Evolutionary conservation across 495 filamentous ascomycete species (phyloP), one percentile per base, ranked within the genome.

Genomic region (Parmelia sp.): DNA sequence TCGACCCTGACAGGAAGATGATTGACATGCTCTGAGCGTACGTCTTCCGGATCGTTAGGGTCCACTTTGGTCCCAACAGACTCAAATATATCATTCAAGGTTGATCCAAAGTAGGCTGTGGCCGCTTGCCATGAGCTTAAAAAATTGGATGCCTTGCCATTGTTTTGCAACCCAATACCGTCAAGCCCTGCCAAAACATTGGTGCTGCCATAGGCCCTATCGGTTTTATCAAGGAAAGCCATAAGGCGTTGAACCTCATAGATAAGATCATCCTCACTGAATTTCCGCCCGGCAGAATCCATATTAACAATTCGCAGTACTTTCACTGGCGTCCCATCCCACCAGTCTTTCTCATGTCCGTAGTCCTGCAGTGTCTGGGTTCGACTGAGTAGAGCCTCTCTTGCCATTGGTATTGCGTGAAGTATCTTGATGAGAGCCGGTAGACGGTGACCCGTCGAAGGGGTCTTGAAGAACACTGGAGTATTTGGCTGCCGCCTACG

Each of bases 351-450:
- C 64, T 89, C 80, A 62, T 82, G 75, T 1, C 88, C 88, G 66
- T 94, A 95, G 60, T 86, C 82, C 6, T 77, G 74, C 15, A 85
- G 77, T 37, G 74, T 62, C 42, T 76, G 69, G 66, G 78, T 71
- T 44, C 80, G 74, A 27, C 81, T 77, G 19, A 96, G 77, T 37
- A 97, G 79, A 11, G 86, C 81, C 68, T 94, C 90, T 57, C 91
- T 82, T 19, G 86, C 86, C 45, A 86, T 76, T n/a, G 92, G 92
- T 62, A 97, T 93, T 49, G 86, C 79, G 70, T 93, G 89, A n/a
- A 90, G 78, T 53, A 95, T 92, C 15, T 88, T 91, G 42, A 97
- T 65, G 1, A 93, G 73, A 1, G 81, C 84, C 31, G 88, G 85
- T 17, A 96, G 74, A 65, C 84, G 84, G 57, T 86, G 80, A 33